Conservation (phyloP, 768 basidiomycete species). For the Dendrothele bispora region DNA sequence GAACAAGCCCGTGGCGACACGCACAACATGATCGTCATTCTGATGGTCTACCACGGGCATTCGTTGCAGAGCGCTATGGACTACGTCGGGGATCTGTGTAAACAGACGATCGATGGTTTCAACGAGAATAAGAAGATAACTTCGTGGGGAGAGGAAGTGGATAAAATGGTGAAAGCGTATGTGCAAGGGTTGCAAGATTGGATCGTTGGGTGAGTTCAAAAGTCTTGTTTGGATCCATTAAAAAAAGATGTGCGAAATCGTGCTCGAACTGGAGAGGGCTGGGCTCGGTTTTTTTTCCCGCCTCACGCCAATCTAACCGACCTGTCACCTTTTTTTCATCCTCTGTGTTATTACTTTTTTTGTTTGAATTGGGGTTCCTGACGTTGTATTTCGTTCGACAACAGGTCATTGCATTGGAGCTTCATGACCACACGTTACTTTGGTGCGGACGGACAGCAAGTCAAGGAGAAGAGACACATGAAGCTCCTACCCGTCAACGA, state of each 20-base stretch:
- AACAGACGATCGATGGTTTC: conserved; percentile 54
- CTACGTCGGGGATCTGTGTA: conserved; percentile 62
- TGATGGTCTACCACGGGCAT: conserved; percentile 60
- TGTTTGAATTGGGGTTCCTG: too few species aligned
- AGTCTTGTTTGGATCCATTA: background rate
- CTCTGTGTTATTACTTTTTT: too few species aligned
- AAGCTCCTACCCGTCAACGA: conserved; percentile 40
- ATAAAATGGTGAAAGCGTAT: conserved; percentile 57
- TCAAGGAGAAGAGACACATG: conserved; percentile 56
- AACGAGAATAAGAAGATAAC: conserved; percentile 47
- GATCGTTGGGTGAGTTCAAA: conserved; percentile 62
- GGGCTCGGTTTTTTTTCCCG: background rate
- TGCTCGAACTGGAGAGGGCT: too few species aligned
- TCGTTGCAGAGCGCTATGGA: conserved; percentile 63
- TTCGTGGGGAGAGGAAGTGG: conserved; percentile 62
- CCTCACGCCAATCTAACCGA: background rate
- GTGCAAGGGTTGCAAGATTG: conserved; percentile 66
- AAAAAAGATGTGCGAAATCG: too few species aligned
- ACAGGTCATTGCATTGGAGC: conserved; percentile 66
- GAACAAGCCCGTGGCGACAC: conserved; percentile 71
- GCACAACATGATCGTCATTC: conserved; percentile 72
- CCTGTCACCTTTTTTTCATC: too few species aligned
- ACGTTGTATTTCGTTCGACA: background rate
- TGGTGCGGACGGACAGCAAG: conserved; percentile 50
- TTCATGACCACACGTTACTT: conserved; percentile 72